A percentile compares a stretch with the other conserved stretches of the same genome.
Conservation (phyloP, 352 stramenopile species). For the Saprolegnia parasitica region DNA sequence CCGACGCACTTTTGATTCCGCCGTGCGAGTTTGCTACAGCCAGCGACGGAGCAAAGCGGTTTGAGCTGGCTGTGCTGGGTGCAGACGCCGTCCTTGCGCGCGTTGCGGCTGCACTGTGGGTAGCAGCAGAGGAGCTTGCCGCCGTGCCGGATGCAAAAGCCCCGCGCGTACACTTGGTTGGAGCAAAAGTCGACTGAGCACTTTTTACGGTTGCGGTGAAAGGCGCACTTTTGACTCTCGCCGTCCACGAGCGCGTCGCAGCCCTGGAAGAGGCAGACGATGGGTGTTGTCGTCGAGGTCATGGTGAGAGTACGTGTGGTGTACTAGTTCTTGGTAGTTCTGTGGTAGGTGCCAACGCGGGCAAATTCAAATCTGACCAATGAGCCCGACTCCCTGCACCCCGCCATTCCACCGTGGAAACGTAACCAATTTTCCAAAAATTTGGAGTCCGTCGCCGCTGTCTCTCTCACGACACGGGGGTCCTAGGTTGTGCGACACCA, state of each 20-base stretch:
- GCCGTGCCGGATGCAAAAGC: conserved; percentile 25
- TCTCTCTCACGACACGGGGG: too few species aligned
- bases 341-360: too few species aligned
- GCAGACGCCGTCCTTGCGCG: conserved; percentile 19
- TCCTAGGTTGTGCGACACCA: too few species aligned
- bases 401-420: background rate
- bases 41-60: conserved; percentile 70
- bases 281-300: too few species aligned
- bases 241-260: background rate
- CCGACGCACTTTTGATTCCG: conserved; percentile 69
- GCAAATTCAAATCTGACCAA: too few species aligned
- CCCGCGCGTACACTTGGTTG: conserved; percentile 28
- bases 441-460: too few species aligned
- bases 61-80: conserved; percentile 42
- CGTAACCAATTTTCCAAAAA: too few species aligned
- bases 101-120: conserved; percentile 16
- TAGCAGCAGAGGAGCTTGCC: conserved; percentile 19
- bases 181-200: conserved; percentile 17
- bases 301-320: too few species aligned
- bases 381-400: too few species aligned
- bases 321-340: too few species aligned
- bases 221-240: conserved; percentile 1
- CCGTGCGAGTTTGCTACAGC: conserved; percentile 66
- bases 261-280: background rate
- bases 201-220: conserved; percentile 26